Conservation (phyloP, 2,329 filamentous ascomycete species). For the Sclerotinia subarctica region DNA sequence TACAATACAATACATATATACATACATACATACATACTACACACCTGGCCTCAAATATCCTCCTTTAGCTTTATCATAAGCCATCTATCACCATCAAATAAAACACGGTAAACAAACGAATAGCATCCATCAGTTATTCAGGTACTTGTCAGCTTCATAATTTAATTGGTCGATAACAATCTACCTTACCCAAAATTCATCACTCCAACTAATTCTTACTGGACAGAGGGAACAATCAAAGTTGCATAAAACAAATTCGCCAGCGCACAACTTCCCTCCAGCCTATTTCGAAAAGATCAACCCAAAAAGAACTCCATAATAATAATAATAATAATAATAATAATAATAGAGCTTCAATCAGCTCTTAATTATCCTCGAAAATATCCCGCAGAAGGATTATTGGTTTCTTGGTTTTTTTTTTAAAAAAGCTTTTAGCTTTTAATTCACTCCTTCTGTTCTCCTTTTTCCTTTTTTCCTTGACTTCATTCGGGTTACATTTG, state of each 20-base stretch:
- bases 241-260: slow-evolving; percentile 11
- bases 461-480: neutral
- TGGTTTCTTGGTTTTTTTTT: neutral
- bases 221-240: neutral
- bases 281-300: slow-evolving; percentile 12
- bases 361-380: neutral
- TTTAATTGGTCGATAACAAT: neutral
- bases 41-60: neutral
- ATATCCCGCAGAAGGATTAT: neutral
- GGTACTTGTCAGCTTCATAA: neutral
- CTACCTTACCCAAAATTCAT: neutral
- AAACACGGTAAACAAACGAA: neutral
- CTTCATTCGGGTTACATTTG: neutral
- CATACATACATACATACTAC: too few relatives aligned
- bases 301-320: slow-evolving; percentile 5
- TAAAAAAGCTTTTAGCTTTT: neutral
- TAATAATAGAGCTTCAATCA: slow-evolving; percentile 12
- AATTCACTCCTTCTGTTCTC: too few relatives aligned
- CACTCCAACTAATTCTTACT: neutral
- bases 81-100: neutral
- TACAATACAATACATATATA: too few relatives aligned
- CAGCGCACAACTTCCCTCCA: slow-evolving; percentile 7
- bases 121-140: neutral
- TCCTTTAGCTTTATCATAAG: neutral
- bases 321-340: slow-evolving; percentile 19